These are phyloP conservation scores for Rhododendron mucronatum DNA, from an alignment of 148 eudicot genomes.

Conservation along the genomic window DNA sequence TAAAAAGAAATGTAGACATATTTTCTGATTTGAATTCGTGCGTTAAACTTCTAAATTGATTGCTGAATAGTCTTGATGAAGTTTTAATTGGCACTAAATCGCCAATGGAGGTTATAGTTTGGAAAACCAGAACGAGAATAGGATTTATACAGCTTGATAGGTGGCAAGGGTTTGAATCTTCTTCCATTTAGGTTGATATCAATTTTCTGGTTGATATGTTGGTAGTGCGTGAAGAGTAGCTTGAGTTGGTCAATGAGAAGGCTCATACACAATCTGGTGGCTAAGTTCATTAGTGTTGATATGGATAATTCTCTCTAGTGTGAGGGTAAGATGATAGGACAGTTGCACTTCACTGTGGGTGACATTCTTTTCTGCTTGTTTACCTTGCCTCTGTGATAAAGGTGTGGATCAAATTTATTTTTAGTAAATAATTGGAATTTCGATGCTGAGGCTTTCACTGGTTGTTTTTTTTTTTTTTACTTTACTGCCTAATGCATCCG, in stretches of 20 bases:
- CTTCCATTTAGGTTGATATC: constrained; percentile 18
- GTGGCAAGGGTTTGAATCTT: background rate
- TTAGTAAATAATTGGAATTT: background rate
- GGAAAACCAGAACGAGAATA: background rate
- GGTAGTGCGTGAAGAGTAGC: background rate
- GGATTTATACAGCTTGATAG: background rate
- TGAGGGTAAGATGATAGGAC: too few relatives aligned
- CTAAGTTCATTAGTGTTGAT: background rate
- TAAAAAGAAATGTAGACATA: too few relatives aligned
- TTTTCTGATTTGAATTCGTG: background rate
- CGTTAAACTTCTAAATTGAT: background rate
- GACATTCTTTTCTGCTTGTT: too few relatives aligned
- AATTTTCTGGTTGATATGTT: constrained; percentile 41
- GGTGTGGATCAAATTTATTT: background rate
- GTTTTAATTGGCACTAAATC: background rate
- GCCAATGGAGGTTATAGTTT: background rate
- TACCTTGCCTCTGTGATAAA: too few relatives aligned
- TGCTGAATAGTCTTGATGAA: background rate
- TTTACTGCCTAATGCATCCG: background rate
- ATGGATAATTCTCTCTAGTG: too few relatives aligned
- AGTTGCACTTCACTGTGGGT: too few relatives aligned
- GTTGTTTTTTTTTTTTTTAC: background rate
- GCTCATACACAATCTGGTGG: background rate
- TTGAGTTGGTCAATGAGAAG: background rate
- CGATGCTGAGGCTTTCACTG: background rate